phyloP scores from a whole-genome alignment of 139 green algal species.

The Chlamydomonas sphaeroides region DNA sequence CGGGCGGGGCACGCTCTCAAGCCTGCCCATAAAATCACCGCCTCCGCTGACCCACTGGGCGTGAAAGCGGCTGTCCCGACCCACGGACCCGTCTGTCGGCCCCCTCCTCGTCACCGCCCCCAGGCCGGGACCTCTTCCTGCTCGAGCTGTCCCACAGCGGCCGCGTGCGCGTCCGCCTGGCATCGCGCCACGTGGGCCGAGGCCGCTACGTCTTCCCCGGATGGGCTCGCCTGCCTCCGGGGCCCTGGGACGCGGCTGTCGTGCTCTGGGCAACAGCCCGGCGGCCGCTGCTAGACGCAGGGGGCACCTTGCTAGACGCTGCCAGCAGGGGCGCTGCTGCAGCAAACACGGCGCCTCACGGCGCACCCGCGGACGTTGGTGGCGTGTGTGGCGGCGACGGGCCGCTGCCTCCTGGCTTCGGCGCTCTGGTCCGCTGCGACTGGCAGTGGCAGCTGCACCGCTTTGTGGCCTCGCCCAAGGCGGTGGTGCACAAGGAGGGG shows the following conservation, averaged over 20 bases:
- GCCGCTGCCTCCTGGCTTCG: neutral
- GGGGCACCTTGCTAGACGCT: too few relatives aligned
- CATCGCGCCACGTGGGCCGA: neutral
- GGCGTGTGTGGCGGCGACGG: too few relatives aligned
- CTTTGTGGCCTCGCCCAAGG: neutral
- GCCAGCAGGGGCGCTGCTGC: too few relatives aligned
- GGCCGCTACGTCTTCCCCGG: neutral
- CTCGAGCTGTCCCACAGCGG: neutral
- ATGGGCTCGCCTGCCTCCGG: neutral
- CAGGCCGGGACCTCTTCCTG: neutral
- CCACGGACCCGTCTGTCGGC: too few relatives aligned
- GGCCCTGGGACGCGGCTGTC: neutral
- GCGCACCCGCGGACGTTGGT: too few relatives aligned
- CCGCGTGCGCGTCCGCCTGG: neutral
- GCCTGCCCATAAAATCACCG: too few relatives aligned
- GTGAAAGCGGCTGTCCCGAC: too few relatives aligned
- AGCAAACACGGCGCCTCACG: too few relatives aligned
- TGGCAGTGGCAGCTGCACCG: neutral
- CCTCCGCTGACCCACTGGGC: too few relatives aligned
- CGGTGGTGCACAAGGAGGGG: neutral
- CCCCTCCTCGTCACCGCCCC: neutral
- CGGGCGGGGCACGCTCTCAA: neutral
- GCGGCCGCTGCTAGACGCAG: neutral
- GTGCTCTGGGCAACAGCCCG: slow-evolving; percentile 1
- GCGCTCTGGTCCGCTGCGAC: neutral